Evolutionary conservation across 768 basidiomycete genomes (phyloP).

Genomic region (Leccinum subgranulosum): DNA sequence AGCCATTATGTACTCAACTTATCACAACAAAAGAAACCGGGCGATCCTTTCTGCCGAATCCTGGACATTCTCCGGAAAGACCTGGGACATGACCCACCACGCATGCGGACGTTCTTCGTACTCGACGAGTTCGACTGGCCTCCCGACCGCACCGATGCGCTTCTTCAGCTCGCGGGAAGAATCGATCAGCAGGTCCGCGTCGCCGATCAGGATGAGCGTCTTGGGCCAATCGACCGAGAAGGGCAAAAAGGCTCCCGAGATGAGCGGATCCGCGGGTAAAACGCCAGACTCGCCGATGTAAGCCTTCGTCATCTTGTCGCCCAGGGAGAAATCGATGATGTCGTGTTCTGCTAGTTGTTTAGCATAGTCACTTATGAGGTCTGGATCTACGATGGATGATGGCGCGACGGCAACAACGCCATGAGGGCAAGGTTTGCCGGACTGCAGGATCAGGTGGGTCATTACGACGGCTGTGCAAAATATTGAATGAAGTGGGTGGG

Average conservation of each 20-base stretch:
- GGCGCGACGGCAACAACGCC: conserved; percentile 62
- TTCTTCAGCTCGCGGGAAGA: conserved; percentile 10
- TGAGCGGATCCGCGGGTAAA: too few species aligned
- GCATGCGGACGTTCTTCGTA: conserved; percentile 21
- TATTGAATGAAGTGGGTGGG: neutral
- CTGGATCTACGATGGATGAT: neutral
- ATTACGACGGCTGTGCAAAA: conserved; percentile 17
- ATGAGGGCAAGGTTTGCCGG: conserved; percentile 44
- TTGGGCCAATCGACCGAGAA: too few species aligned
- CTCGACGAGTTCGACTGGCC: conserved; percentile 21
- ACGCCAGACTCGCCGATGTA: conserved; percentile 10
- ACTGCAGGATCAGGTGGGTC: conserved; percentile 45
- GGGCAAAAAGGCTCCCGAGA: too few species aligned
- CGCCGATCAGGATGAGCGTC: too few species aligned
- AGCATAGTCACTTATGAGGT: neutral
- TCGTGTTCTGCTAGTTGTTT: conserved; percentile 1
- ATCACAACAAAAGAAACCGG: neutral
- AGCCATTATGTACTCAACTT: too few species aligned
- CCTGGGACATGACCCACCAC: conserved; percentile 17
- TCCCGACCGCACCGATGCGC: neutral
- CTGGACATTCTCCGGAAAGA: conserved; percentile 14
- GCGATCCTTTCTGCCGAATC: conserved; percentile 13
- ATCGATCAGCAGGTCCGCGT: conserved; percentile 14
- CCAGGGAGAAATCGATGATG: neutral
- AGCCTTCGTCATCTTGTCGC: neutral